Evolutionary conservation across 2,329 filamentous ascomycete species (phyloP).

Genomic region (Aspergillus sp.): DNA sequence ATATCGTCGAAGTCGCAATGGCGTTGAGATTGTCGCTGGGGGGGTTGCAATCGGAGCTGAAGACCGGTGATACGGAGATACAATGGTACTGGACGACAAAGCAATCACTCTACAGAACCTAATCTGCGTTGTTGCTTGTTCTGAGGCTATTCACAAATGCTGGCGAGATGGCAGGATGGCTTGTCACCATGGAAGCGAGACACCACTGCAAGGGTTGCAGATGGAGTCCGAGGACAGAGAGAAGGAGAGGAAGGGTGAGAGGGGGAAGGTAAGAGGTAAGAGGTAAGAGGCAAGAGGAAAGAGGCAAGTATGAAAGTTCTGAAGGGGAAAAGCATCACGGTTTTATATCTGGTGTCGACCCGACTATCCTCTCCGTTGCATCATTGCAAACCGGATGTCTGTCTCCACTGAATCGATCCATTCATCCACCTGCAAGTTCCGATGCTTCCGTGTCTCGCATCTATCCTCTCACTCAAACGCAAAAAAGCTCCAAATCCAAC

Average conservation of each 20-base stretch:
- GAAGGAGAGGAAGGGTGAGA: background rate
- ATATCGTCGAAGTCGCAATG: constrained; percentile 3
- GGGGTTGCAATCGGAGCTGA: background rate
- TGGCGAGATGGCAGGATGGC: constrained; percentile 1
- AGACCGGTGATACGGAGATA: constrained; percentile 10
- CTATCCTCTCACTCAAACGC: too few relatives aligned
- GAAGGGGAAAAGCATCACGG: background rate
- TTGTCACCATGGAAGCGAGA: constrained; percentile 4
- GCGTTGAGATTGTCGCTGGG: background rate
- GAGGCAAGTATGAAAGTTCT: background rate
- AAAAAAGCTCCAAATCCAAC: too few relatives aligned
- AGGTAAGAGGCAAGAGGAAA: too few relatives aligned
- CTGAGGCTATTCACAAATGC: constrained; percentile 16
- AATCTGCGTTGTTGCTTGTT: constrained; percentile 15
- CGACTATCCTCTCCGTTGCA: too few relatives aligned
- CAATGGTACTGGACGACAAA: constrained; percentile 14
- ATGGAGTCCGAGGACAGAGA: background rate
- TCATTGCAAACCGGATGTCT: too few relatives aligned
- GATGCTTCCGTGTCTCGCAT: too few relatives aligned
- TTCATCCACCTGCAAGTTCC: too few relatives aligned
- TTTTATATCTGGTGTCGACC: too few relatives aligned
- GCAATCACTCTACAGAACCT: constrained; percentile 16
- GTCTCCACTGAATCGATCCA: too few relatives aligned
- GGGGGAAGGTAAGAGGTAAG: too few relatives aligned
- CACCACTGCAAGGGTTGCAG: too few relatives aligned